Evolutionary conservation across 208 protist genomes (phyloP).

Genomic region (Crithidia fasciculata): DNA sequence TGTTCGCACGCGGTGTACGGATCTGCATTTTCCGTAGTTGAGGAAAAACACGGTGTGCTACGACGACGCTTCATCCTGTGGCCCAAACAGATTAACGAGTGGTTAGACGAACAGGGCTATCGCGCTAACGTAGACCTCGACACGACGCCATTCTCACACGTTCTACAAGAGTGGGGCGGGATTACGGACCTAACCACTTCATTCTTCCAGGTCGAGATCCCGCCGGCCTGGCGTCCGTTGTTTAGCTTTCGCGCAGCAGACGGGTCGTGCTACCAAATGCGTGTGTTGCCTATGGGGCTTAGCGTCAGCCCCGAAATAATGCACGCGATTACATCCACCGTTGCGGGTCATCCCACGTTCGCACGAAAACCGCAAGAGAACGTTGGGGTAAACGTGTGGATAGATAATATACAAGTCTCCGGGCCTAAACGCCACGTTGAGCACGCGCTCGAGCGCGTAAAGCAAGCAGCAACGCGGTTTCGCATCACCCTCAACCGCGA

Average conservation of each 20-base stretch:
- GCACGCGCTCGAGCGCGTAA: slow-evolving; percentile 7
- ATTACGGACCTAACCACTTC: slow-evolving; percentile 23
- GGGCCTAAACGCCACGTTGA: slow-evolving; percentile 14
- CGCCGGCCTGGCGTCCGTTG: neutral
- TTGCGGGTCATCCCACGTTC: slow-evolving; percentile 20
- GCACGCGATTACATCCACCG: slow-evolving; percentile 20
- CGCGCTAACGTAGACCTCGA: neutral
- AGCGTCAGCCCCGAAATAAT: slow-evolving; percentile 35
- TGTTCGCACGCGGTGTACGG: neutral
- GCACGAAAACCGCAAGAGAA: neutral
- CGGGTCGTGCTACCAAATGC: slow-evolving; percentile 12
- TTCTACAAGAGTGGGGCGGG: slow-evolving; percentile 15
- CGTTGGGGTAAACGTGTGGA: slow-evolving; percentile 33
- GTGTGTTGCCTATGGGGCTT: slow-evolving; percentile 31
- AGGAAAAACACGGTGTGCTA: slow-evolving; percentile 11
- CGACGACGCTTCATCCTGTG: slow-evolving; percentile 25
- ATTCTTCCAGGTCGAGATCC: neutral
- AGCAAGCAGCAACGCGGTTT: neutral
- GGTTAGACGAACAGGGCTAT: slow-evolving; percentile 20
- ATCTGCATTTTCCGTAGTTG: slow-evolving; percentile 19
- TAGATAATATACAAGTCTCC: slow-evolving; percentile 40
- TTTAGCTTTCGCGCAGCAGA: slow-evolving; percentile 5
- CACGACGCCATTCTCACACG: neutral
- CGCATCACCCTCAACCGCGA: slow-evolving; percentile 18
- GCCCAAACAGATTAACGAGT: slow-evolving; percentile 20